Conservation (phyloP, 1,139 yeast species). For the Tardiomyces blankii region DNA sequence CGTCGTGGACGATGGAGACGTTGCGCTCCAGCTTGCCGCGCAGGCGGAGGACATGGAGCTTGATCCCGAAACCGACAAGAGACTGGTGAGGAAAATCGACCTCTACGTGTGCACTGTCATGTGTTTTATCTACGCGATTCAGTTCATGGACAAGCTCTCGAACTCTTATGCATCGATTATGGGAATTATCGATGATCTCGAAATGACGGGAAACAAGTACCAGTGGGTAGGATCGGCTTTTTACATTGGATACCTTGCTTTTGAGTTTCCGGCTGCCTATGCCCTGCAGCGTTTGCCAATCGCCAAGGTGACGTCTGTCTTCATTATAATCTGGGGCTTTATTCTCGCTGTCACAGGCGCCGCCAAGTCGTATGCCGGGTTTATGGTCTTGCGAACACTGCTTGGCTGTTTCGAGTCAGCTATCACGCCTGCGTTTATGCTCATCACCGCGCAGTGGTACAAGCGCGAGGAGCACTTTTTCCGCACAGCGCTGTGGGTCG, state of each 20-base stretch:
- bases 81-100: not conserved
- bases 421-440: conserved; percentile 48
- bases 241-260: conserved; percentile 37
- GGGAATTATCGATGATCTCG: conserved; percentile 28
- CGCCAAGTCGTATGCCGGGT: conserved; percentile 26
- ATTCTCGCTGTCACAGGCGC: conserved; percentile 32
- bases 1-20: not conserved
- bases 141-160: conserved; percentile 30
- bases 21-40: not conserved
- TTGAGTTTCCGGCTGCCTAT: conserved; percentile 35
- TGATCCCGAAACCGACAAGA: not conserved
- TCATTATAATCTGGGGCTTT: conserved; percentile 37
- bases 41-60: not conserved
- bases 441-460: conserved; percentile 48
- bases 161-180: conserved; percentile 34
- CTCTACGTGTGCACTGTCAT: not conserved
- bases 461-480: conserved; percentile 38
- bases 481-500: conserved; percentile 12
- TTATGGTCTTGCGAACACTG: conserved; percentile 38
- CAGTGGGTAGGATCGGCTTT: conserved; percentile 38
- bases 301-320: conserved; percentile 5
- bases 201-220: conserved; percentile 33
- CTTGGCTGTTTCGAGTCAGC: conserved; percentile 48
- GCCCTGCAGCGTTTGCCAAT: conserved; percentile 32
- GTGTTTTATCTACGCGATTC: not conserved